Evolutionary conservation across 2,329 filamentous ascomycete species (phyloP).

Genomic region (Phialemoniopsis sp.): DNA sequence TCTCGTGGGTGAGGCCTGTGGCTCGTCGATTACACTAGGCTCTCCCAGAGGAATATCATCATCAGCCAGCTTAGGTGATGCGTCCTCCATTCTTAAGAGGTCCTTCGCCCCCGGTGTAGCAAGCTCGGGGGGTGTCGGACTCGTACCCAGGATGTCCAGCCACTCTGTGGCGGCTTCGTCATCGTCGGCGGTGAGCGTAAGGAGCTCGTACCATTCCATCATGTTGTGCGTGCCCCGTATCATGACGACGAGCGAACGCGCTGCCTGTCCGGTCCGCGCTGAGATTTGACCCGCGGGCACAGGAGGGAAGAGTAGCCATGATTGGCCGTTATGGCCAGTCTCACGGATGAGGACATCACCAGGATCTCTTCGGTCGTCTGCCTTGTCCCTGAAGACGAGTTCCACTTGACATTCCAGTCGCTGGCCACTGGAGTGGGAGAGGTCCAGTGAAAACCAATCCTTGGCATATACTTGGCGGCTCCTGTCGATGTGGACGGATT

Average conservation of each 20-base stretch:
- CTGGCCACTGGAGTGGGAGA: slow-evolving; percentile 87
- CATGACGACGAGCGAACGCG: slow-evolving; percentile 79
- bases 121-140: slow-evolving; percentile 40
- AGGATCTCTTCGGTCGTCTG: slow-evolving; percentile 57
- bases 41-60: slow-evolving; percentile 33
- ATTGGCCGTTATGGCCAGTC: slow-evolving; percentile 66
- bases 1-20: slow-evolving; percentile 12
- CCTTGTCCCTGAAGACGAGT: slow-evolving; percentile 78
- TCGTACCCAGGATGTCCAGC: slow-evolving; percentile 69
- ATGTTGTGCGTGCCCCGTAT: slow-evolving; percentile 64
- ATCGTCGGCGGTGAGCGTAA: slow-evolving; percentile 72
- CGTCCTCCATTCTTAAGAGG: slow-evolving; percentile 12
- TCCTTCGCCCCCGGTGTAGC: slow-evolving; percentile 1
- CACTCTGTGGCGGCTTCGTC: slow-evolving; percentile 79
- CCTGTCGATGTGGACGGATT: slow-evolving; percentile 69
- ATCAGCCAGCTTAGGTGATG: slow-evolving; percentile 11
- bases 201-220: slow-evolving; percentile 76
- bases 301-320: slow-evolving; percentile 89
- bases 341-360: slow-evolving; percentile 93
- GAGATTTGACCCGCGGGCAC: slow-evolving; percentile 71
- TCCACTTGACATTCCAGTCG: slow-evolving; percentile 86
- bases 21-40: slow-evolving; percentile 17
- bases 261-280: slow-evolving; percentile 68
- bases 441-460: slow-evolving; percentile 81
- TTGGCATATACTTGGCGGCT: slow-evolving; percentile 80